Evolutionary conservation across 495 filamentous ascomycete species (phyloP), one percentile per base, ranked within the genome.

Genomic region (Aspergillus incahuasiensis): DNA sequence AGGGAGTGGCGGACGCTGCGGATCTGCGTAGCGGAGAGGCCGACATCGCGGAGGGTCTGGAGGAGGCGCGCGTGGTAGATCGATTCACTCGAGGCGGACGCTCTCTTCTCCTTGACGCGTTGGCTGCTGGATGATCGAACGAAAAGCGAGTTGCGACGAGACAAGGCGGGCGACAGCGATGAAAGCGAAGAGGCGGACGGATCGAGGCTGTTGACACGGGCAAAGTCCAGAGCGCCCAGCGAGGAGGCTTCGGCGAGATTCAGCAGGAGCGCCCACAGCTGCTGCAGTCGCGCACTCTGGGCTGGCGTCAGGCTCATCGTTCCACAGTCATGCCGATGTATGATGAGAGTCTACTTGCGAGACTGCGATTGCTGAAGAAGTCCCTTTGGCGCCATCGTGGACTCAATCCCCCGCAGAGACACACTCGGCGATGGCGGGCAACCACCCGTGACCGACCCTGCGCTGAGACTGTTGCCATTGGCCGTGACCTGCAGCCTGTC

Each of bases 1-100:
- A 69, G 46, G 13, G 67, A 58, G 0, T 42, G 44, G n/a, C 62
- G 57, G 52, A 65, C 64, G 9, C 60, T 56, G 28, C 62, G 58
- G 38, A 67, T 49, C 24, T 69, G 62, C 9, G 60, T 56, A 8
- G 60, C 54, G 1, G 52, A 55, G 24, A 63, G 46, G 16, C 66
- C 66, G 21, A 54, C 39, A 46, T 67, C 51, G 16, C 62, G 64
- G 16, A 56, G 19, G 13, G 46, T 50, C 16, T 50, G 38, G n/a
- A 56, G 46, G 13, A 56, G 20, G 15, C 47, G 54, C 22, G 40
- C 15, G 32, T 56, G 54, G 54, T 56, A 56, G 19, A 28, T 2
- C 9, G 46, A 41, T 38, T 2, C 22, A 6, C 15, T n/a, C 1
- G 20, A 42, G 16, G 12, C 32, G 9, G 32, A 35, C 32, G 32